Conservation (phyloP, 305 asterid species). For the Lippia alba region DNA sequence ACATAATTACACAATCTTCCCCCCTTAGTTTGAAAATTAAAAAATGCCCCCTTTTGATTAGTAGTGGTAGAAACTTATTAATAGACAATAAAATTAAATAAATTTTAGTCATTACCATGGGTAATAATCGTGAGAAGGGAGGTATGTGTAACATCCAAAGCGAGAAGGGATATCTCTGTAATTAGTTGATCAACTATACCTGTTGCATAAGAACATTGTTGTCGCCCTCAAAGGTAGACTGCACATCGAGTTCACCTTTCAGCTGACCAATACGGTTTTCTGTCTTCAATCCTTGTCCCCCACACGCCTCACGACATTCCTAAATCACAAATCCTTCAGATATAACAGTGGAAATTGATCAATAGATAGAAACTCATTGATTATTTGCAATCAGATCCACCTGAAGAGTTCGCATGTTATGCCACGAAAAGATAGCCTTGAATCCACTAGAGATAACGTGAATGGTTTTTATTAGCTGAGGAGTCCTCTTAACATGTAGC, state of each 20-base stretch:
- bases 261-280: constrained; percentile 94
- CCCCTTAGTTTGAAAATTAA: not conserved
- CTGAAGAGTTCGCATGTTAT: constrained; percentile 97
- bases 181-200: constrained; percentile 46
- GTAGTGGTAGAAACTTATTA: too few species aligned
- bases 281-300: constrained; percentile 94
- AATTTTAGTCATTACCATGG: too few species aligned
- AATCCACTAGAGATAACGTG: constrained; percentile 92
- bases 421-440: constrained; percentile 92
- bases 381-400: constrained; percentile 40
- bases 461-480: constrained; percentile 74
- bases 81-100: too few species aligned
- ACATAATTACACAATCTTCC: not conserved
- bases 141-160: too few species aligned
- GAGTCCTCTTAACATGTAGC: constrained; percentile 77
- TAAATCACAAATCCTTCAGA: constrained; percentile 33
- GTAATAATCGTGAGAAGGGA: too few species aligned
- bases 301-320: constrained; percentile 99
- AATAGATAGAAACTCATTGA: constrained; percentile 7
- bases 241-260: constrained; percentile 93
- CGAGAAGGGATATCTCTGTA: too few species aligned
- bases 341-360: constrained; percentile 33
- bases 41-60: not conserved
- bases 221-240: constrained; percentile 96
- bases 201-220: constrained; percentile 98